Conservation (phyloP, 192 early-diverging fungal species). For the Geranomyces variabilis region DNA sequence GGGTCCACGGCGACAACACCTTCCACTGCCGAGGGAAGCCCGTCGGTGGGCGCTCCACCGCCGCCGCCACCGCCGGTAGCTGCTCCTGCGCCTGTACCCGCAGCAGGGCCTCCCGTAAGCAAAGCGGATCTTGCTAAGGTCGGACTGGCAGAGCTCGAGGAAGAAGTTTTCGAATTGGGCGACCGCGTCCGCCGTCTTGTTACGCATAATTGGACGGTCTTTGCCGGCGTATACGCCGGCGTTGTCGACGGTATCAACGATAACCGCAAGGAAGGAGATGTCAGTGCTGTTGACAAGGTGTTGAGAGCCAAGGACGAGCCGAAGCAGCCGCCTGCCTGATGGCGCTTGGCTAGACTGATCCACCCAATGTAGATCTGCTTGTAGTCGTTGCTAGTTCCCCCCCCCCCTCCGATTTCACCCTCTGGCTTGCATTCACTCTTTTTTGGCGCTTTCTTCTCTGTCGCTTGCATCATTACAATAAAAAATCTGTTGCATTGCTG, state of each 20-base stretch:
- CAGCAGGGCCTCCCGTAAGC: constrained; percentile 10
- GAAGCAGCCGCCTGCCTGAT: too few relatives aligned
- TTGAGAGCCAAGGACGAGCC: too few relatives aligned
- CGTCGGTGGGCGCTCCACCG: background rate
- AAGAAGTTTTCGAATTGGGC: constrained; percentile 44
- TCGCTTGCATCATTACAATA: too few relatives aligned
- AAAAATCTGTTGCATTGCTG: too few relatives aligned
- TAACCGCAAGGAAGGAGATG: too few relatives aligned
- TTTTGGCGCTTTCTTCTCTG: too few relatives aligned
- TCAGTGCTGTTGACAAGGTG: too few relatives aligned
- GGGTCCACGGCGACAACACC: background rate
- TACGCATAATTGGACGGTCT: constrained; percentile 39
- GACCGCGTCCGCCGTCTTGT: constrained; percentile 39
- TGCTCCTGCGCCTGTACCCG: background rate
- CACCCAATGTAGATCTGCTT: too few relatives aligned
- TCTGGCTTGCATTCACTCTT: too few relatives aligned
- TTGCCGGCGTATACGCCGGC: constrained; percentile 20
- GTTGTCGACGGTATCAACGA: background rate
- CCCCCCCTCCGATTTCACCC: too few relatives aligned
- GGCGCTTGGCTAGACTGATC: too few relatives aligned
- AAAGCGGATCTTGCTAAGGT: constrained; percentile 36
- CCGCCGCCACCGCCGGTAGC: background rate
- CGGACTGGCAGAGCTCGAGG: constrained; percentile 42
- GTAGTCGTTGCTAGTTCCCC: too few relatives aligned
- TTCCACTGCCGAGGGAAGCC: background rate